Evolutionary conservation across 2,329 filamentous ascomycete genomes (phyloP), one percentile per base, ranked within the genome.

Genomic region (Colletotrichum lupini): DNA sequence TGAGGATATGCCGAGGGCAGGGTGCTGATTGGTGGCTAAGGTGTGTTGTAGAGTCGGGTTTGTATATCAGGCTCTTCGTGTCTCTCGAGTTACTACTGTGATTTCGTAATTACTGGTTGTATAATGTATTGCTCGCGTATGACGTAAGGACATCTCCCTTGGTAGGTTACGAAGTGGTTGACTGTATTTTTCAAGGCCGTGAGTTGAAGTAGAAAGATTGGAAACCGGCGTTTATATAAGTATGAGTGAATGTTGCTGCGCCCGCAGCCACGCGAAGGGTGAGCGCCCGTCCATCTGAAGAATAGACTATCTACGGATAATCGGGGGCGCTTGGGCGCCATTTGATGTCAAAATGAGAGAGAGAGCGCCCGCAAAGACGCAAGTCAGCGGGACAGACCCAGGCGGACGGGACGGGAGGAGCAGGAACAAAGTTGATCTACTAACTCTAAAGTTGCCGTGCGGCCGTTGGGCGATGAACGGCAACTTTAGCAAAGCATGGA

Each of bases 321-420:
- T 42, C 42, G 19, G 42, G 9, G 22, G 30, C 53, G 56, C 52
- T 61, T 49, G 62, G 58, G 59, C 49, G 66, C 37, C 63, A 28
- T 59, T 55, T 49, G 49, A 74, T 46, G 61, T 53, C 56, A 46
- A 61, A 53, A 62, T 52, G 46, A 35, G 59, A 12, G 57, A 68
- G 37, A 4, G 37, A 64, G 63, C 74, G 74, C 72, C 74, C 74
- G 74, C 74, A 75, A 59, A 26, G 42, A 75, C 61, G 73, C 74
- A 68, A 53, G 65, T 12, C 73, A 35, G 61, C 24, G 68, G 68
- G 55, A 73, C 60, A 30, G 42, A 57, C 60, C 61, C 62, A 59
- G 35, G 61, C 52, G 32, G 24, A 58, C 68, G 67, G 67, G 63
- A 65, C 32, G 63, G 58, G 28, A 30, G 60, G 37, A 68, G 32